phyloP scores from a whole-genome alignment of 176 grass and related monocot genomes.

The Thalia dealbata region DNA sequence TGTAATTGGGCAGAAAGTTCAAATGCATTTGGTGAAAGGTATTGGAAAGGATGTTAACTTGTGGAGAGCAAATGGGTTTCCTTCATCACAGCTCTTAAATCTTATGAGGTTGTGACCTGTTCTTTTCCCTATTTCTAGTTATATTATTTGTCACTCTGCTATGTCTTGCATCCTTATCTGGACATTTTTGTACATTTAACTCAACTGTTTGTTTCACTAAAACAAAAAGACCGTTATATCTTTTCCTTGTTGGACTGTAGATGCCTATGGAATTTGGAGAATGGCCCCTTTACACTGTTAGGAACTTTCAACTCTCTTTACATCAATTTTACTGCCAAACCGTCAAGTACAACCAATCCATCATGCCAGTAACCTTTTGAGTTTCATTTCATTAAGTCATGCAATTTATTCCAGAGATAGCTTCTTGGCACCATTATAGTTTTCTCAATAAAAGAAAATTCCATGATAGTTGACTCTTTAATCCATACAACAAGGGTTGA shows the following conservation, averaged over 20 bases:
- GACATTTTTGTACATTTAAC: neutral
- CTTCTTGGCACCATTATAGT: neutral
- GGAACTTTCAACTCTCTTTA: neutral
- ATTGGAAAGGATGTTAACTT: conserved; percentile 40
- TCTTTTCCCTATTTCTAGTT: neutral
- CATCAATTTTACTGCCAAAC: neutral
- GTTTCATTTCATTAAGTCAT: neutral
- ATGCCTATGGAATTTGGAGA: neutral
- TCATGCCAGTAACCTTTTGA: neutral
- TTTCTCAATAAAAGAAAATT: neutral
- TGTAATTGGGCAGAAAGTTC: conserved; percentile 11
- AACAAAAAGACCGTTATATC: neutral
- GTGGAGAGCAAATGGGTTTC: conserved; percentile 72
- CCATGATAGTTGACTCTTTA: neutral
- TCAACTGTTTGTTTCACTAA: neutral
- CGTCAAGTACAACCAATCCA: neutral
- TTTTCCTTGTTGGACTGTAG: neutral
- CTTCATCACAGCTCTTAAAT: conserved; percentile 73
- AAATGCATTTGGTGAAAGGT: conserved; percentile 25
- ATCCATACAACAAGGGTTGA: neutral
- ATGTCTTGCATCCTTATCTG: neutral
- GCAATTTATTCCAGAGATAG: neutral
- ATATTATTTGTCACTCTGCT: neutral
- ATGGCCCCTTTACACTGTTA: neutral
- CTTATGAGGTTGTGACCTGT: conserved; percentile 62